Base-by-base conservation (phyloP, 2,329 filamentous ascomycete genomes). In the Colletotrichum eleusines region DNA sequence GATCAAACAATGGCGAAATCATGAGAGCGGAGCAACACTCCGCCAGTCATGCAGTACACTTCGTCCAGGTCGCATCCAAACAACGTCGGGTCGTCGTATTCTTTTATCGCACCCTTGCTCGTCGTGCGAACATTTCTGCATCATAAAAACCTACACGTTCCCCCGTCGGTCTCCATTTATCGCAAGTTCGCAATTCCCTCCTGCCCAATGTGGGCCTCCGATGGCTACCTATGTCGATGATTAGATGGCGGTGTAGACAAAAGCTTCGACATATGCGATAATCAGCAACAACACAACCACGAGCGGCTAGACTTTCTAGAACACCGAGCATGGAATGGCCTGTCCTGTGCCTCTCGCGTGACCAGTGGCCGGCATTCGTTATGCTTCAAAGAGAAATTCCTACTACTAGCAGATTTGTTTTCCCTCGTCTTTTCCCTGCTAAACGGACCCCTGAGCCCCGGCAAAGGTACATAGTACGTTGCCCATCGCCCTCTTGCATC, bases 1-100 rank as follows among this genome's bases (percentile, higher is more conserved):
- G 40, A 61, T 70, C 66, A 42, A n/a, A 28, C 53, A 54, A 72
- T 72, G 60, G 69, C 69, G 69, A 70, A 72, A 65, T 70, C 31
- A 35, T 26, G 16, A 53, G 54, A 42, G 44, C 53, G 51, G 44
- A 63, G 51, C 64, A 68, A 14, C 31, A 26, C 28, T 3, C 53
- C 42, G 35, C 64, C 64, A 71, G 55, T 63, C 58, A 68, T 16
- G 14, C 38, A n/a, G n/a, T n/a, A n/a, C n/a, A n/a, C 35, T 55
- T 31, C 33, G 12, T 53, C 53, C 31, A 48, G 9, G 38, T 63
- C 46, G 35, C 50, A 44, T 53, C 44, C 28, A n/a, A n/a, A n/a
- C n/a, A 59, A 57, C 46, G 31, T 51, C 53, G 46, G 33, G 16
- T 51, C 28, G 31, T 51, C 28, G 31, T 58, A 42, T 51, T 59